A percentile compares a stretch with the other conserved stretches of the same genome.
Evolutionary conservation across 768 basidiomycete genomes (phyloP).

Genomic region (Ramaria sp.): DNA sequence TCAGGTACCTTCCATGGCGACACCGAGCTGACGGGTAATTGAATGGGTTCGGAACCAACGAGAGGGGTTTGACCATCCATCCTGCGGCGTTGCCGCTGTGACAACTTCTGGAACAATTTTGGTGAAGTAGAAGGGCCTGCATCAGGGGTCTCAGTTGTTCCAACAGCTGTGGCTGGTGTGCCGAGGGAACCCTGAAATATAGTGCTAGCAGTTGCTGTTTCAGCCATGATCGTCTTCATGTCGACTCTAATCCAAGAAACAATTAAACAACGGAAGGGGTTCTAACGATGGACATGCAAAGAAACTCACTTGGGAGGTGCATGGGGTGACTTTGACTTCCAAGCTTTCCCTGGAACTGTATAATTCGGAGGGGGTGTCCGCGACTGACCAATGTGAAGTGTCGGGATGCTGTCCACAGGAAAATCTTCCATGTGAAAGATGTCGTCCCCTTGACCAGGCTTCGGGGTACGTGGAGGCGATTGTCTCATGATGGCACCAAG

Average conservation of each 20-base stretch:
- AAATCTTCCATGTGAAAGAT: slow-evolving; percentile 80
- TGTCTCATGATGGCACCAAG: slow-evolving; percentile 13
- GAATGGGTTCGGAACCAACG: neutral
- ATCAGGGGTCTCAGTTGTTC: neutral
- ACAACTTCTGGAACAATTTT: neutral
- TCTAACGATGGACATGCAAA: slow-evolving; percentile 5
- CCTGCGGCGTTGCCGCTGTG: neutral
- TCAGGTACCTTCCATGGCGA: neutral
- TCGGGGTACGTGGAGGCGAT: slow-evolving; percentile 9
- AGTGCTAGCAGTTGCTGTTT: slow-evolving; percentile 30
- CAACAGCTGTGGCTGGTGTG: slow-evolving; percentile 7
- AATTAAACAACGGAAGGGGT: too few species aligned
- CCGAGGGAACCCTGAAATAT: neutral
- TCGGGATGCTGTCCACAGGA: slow-evolving; percentile 27
- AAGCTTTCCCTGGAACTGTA: slow-evolving; percentile 16
- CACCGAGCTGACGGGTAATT: neutral
- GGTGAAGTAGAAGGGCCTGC: neutral
- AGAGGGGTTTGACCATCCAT: neutral
- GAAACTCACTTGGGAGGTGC: slow-evolving; percentile 18
- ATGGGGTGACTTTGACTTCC: slow-evolving; percentile 19
- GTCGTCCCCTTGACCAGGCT: slow-evolving; percentile 37
- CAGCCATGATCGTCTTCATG: slow-evolving; percentile 81
- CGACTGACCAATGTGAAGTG: slow-evolving; percentile 19
- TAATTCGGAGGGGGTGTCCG: slow-evolving; percentile 4
- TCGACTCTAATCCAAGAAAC: slow-evolving; percentile 42